Percentiles rank a stretch among this genome's conserved stretches.
Evolutionary conservation across 169 alveolate genomes (phyloP).

Genomic region (Ichthyophthirius multifiliis): DNA sequence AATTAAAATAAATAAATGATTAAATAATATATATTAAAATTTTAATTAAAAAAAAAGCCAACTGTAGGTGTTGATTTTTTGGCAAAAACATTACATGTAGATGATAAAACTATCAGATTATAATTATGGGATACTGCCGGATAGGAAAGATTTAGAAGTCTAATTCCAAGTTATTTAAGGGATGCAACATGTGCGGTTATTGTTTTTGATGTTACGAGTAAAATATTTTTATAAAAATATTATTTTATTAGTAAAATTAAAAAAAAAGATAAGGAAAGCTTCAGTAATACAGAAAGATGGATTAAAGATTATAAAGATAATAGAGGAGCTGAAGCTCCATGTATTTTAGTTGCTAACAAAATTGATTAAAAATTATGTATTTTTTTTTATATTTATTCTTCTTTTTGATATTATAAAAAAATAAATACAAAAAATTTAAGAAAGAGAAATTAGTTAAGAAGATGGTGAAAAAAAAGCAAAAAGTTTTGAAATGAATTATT

Average conservation of each 20-base stretch:
- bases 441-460: conserved; percentile 30
- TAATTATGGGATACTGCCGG: conserved; percentile 80
- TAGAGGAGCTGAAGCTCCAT: conserved; percentile 66
- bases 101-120: conserved; percentile 56
- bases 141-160: conserved; percentile 61
- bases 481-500: conserved; percentile 43
- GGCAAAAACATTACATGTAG: conserved; percentile 50
- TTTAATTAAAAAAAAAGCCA: conserved; percentile 1
- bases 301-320: conserved; percentile 56
- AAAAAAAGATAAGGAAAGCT: conserved; percentile 23
- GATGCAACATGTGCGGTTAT: conserved; percentile 68
- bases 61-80: conserved; percentile 76
- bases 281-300: conserved; percentile 57
- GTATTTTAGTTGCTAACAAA: conserved; percentile 64
- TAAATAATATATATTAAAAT: too few species aligned
- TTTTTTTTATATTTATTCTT: too few species aligned
- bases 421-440: too few species aligned
- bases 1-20: too few species aligned
- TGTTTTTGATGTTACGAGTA: conserved; percentile 51
- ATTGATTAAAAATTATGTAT: conserved; percentile 57
- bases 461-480: conserved; percentile 55
- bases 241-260: neutral
- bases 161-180: conserved; percentile 66
- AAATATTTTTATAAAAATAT: neutral
- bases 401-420: too few species aligned